These are phyloP conservation scores for Cyberlindnera maritima DNA, from an alignment of 805 yeast genomes.

Conservation along the genomic window DNA sequence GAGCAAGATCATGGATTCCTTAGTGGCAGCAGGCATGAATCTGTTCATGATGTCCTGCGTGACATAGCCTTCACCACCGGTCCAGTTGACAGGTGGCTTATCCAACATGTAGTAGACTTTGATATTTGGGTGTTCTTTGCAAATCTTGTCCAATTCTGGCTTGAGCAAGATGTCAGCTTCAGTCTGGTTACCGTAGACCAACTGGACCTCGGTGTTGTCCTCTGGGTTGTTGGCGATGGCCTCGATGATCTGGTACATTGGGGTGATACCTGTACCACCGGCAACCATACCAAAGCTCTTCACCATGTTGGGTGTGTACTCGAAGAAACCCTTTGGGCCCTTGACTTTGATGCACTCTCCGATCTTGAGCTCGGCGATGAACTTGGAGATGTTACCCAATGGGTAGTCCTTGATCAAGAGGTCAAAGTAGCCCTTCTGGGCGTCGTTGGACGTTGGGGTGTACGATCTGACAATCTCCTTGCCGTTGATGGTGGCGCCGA, in stretches of 20 bases:
- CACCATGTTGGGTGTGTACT: conserved; percentile 77
- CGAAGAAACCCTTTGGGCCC: conserved; percentile 91
- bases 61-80: conserved; percentile 75
- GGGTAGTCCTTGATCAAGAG: conserved; percentile 83
- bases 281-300: conserved; percentile 83
- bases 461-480: conserved; percentile 83
- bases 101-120: conserved; percentile 73
- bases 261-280: conserved; percentile 96
- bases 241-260: conserved; percentile 90
- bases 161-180: conserved; percentile 78
- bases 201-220: conserved; percentile 71
- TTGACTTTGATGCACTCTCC: conserved; percentile 78
- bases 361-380: conserved; percentile 65
- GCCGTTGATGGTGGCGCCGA: conserved; percentile 71
- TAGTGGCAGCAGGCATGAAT: conserved; percentile 58
- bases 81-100: conserved; percentile 67
- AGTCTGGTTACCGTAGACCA: conserved; percentile 79
- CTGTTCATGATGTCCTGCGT: conserved; percentile 68
- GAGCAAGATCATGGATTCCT: conserved; percentile 66
- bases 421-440: conserved; percentile 78
- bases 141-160: conserved; percentile 73
- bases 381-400: conserved; percentile 77
- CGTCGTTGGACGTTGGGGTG: conserved; percentile 85
- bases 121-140: conserved; percentile 53
- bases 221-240: conserved; percentile 74